A percentile compares a stretch with the other conserved stretches of the same genome.
phyloP scores from a whole-genome alignment of 2,329 filamentous ascomycete genomes.

The Xylaria multiplex region DNA sequence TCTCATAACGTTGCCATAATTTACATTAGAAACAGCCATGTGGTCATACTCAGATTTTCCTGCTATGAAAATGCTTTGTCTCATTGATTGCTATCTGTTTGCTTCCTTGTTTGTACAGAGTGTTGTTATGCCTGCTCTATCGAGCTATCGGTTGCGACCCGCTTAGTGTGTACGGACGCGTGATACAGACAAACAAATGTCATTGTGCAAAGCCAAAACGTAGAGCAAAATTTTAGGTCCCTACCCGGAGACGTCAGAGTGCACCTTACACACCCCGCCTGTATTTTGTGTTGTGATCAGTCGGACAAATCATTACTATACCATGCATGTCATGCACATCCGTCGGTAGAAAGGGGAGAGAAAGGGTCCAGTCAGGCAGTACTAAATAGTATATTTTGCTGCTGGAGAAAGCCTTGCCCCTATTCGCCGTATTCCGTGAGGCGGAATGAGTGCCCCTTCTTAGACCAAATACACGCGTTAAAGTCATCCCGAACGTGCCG shows the following conservation, averaged over 20 bases:
- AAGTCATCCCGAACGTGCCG: constrained; percentile 24
- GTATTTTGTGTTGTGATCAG: constrained; percentile 18
- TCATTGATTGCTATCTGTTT: constrained; percentile 30
- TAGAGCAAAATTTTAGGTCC: constrained; percentile 21
- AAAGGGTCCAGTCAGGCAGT: constrained; percentile 1
- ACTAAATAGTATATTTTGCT: constrained; percentile 1
- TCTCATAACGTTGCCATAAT: background rate
- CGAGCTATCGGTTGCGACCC: constrained; percentile 16
- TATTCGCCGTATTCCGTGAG: constrained; percentile 10
- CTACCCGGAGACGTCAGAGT: constrained; percentile 14
- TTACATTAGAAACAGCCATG: background rate
- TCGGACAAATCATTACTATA: constrained; percentile 14
- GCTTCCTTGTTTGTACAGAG: constrained; percentile 30
- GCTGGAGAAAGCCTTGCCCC: constrained; percentile 6
- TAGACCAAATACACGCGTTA: constrained; percentile 16
- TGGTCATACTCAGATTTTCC: background rate
- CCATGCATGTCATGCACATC: constrained; percentile 12
- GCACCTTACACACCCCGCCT: constrained; percentile 6
- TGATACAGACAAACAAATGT: constrained; percentile 16
- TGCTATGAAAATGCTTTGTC: constrained; percentile 28
- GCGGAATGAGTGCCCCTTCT: constrained; percentile 17
- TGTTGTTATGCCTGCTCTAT: constrained; percentile 18
- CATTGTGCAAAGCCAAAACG: constrained; percentile 27
- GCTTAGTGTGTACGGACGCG: constrained; percentile 7
- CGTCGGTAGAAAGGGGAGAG: constrained; percentile 14